These are phyloP conservation scores for Cornus suecica DNA, from an alignment of 148 eudicot species.

Conservation along the genomic window DNA sequence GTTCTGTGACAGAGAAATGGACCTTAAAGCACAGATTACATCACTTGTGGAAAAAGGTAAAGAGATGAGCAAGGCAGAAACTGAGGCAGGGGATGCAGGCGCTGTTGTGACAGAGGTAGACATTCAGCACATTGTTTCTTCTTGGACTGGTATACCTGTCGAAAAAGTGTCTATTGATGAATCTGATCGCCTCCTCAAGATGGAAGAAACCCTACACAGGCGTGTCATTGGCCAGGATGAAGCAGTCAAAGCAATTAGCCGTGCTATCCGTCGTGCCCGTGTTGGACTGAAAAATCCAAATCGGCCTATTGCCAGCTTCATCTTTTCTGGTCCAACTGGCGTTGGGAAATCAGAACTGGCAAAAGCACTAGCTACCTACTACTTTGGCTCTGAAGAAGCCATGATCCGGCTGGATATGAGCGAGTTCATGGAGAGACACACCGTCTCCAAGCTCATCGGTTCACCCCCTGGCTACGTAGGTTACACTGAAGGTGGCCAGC, in stretches of 20 bases:
- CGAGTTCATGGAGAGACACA: conserved; percentile 53
- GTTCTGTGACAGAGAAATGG: conserved; percentile 45
- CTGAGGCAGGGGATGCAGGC: conserved; percentile 29
- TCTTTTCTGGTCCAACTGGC: conserved; percentile 54
- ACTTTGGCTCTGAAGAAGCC: conserved; percentile 50
- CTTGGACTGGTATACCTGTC: conserved; percentile 47
- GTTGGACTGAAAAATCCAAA: conserved; percentile 46
- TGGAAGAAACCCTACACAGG: conserved; percentile 42
- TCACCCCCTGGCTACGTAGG: conserved; percentile 61
- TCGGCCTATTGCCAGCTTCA: conserved; percentile 54
- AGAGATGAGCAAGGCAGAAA: conserved; percentile 49
- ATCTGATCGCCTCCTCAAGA: conserved; percentile 37
- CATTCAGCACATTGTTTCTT: conserved; percentile 41
- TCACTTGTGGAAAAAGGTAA: conserved; percentile 31
- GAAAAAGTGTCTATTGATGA: conserved; percentile 36
- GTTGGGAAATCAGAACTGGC: conserved; percentile 65
- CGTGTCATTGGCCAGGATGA: conserved; percentile 56
- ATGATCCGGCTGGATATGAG: conserved; percentile 61
- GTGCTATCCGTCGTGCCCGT: conserved; percentile 51
- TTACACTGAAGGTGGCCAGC: conserved; percentile 53
- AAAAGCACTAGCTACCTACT: conserved; percentile 42
- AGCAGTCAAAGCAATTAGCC: conserved; percentile 50
- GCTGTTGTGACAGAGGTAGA: conserved; percentile 36
- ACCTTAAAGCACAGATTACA: conserved; percentile 36
- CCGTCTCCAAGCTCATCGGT: conserved; percentile 49